Evolutionary conservation across 2,329 filamentous ascomycete species (phyloP), one percentile per base, ranked within the genome.

Genomic region (Penicillium sp.): DNA sequence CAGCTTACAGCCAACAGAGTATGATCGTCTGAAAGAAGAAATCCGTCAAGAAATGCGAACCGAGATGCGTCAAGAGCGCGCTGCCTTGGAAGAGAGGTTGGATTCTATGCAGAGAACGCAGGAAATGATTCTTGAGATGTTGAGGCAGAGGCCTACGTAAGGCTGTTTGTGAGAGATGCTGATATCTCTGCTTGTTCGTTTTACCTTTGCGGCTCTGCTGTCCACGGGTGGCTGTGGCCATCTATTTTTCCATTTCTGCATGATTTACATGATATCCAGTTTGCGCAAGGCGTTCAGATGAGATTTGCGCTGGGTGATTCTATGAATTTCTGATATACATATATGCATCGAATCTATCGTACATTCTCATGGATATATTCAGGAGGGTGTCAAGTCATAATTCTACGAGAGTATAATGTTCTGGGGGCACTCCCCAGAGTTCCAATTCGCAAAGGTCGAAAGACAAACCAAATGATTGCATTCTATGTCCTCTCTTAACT

Each of bases 51-150:
- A 74, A 46, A 58, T 74, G 50, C 59, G 60, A 25, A 57, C 54
- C 3, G 69, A 74, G 33, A 48, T 73, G 30, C 65, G 65, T 8
- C 52, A 55, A 18, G 70, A 70, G 30, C 67, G 68, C 0, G 63
- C 63, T 13, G 56, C 59, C 2, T 53, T 73, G 5, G 65, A 73
- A 44, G 66, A 72, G 49, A 70, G 66, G 51, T 40, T 74, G 24
- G 70, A 72, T 48, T 57, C 69, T 16, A 61, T 74, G 42, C 71
- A 74, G 55, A 58, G 66, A 51, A 72, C 70, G 4, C 72, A 74
- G 50, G 66, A 74, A 33, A 66, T 74, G 65, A 74, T 74, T 48
- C 52, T 74, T 39, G 68, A 72, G 22, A 68, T 73, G 69, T 53
- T 74, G 50, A 63, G 68, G 54, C 70, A 72, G 56, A 67, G 68